A percentile compares a stretch with the other conserved stretches of the same genome.
Conservation (phyloP, 345 rosid genomes). For the Barbarea vulgaris region DNA sequence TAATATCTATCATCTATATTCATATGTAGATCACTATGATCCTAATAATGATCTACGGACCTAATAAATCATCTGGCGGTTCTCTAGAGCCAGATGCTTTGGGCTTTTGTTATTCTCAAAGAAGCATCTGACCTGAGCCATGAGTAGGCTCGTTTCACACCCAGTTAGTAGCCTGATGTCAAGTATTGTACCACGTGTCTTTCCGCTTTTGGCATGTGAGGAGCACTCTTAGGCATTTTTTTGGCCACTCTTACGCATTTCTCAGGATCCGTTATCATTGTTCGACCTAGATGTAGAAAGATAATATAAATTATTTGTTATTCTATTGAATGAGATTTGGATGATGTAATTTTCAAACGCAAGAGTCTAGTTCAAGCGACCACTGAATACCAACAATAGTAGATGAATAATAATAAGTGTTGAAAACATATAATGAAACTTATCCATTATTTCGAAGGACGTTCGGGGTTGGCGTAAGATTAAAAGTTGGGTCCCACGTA, state of each 20-base stretch:
- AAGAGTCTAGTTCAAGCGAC: constrained; percentile 34
- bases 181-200: constrained; percentile 25
- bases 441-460: constrained; percentile 6
- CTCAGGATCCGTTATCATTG: constrained; percentile 30
- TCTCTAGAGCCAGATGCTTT: constrained; percentile 2
- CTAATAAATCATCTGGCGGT: too few species aligned
- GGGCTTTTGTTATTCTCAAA: constrained; percentile 7
- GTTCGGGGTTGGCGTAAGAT: constrained; percentile 28
- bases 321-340: neutral
- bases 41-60: too few species aligned
- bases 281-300: constrained; percentile 12
- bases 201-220: constrained; percentile 33
- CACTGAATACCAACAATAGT: too few species aligned
- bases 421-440: neutral
- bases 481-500: constrained; percentile 16
- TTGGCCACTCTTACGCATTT: constrained; percentile 34
- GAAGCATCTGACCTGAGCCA: constrained; percentile 3
- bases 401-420: constrained; percentile 4
- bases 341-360: constrained; percentile 13
- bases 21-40: too few species aligned
- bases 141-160: neutral
- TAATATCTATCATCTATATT: too few species aligned
- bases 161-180: neutral
- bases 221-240: constrained; percentile 28
- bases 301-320: constrained; percentile 16